Evolutionary conservation across 192 early-diverging fungal species (phyloP), one percentile per base, ranked within the genome.

Genomic region (Hyaloraphidium curvatum): DNA sequence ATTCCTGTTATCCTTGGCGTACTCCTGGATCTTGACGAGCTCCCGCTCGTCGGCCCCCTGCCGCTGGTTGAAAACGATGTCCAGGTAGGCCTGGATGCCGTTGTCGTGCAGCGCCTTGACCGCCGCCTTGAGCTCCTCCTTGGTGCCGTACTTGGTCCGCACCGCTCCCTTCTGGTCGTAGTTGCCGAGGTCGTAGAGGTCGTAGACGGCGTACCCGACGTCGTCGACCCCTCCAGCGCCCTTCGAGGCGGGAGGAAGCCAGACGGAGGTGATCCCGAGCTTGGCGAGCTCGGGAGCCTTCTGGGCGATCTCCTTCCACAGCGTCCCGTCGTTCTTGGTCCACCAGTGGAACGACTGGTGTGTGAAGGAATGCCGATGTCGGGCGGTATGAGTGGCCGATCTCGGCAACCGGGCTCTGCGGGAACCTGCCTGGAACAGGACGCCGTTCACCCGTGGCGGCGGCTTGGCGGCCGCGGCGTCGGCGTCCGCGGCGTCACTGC

Each of bases 181-280:
- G 28, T 71, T 66, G 2, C 69, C 69, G 30, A 71, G 48, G 39
- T 71, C 69, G 66, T 66, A 71, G n/a, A 71, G 56, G 51, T 71
- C 69, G 50, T 71, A 71, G 7, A 41, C 31, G 16, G 57, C 67
- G 51, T 71, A 71, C 3, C 69, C 69, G 11, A 65, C 63, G 58
- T 63, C 60, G 23, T 52, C 40, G 22, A 40, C 39, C 4, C 66
- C 60, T n/a, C n/a, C n/a, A 48, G 40, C 55, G 4, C 66, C 69
- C 52, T 71, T 71, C 22, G 61, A 68, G 0, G 69, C 66, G 5
- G 69, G 69, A 22, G 69, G 69, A 17, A 71, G 33, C 69, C 69
- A 71, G 11, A 71, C 50, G n/a, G 63, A 62, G 21, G 66, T 61
- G 33, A 71, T 59, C 19, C 69, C 69, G 22, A 66, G 37, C 5